These are phyloP conservation scores for Clavariopsis aquatica DNA, from an alignment of 495 filamentous ascomycete genomes.

Conservation along the genomic window DNA sequence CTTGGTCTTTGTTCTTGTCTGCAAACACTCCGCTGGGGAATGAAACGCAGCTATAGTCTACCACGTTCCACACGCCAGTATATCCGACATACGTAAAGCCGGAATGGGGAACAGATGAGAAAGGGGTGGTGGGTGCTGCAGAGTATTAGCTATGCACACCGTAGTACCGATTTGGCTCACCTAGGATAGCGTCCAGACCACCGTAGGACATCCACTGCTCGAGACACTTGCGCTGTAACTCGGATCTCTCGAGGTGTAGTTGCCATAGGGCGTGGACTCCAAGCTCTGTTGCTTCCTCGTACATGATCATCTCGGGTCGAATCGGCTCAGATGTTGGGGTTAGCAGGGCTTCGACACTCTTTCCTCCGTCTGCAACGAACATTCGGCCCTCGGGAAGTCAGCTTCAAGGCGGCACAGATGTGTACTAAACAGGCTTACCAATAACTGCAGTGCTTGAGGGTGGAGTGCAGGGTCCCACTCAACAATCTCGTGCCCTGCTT, in stretches of 20 bases:
- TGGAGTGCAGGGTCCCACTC: slow-evolving; percentile 37
- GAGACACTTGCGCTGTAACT: slow-evolving; percentile 41
- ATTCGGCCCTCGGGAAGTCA: slow-evolving; percentile 32
- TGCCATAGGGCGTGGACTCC: slow-evolving; percentile 44
- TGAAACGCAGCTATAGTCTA: slow-evolving; percentile 42
- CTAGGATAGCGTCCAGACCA: slow-evolving; percentile 43
- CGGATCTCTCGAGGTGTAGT: slow-evolving; percentile 42
- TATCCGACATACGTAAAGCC: slow-evolving; percentile 44
- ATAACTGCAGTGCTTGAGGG: slow-evolving; percentile 28
- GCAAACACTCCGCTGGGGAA: slow-evolving; percentile 41
- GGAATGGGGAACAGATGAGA: slow-evolving; percentile 37
- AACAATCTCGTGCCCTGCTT: slow-evolving; percentile 39
- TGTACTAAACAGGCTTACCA: slow-evolving; percentile 22
- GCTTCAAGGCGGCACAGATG: background rate
- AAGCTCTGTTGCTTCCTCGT: slow-evolving; percentile 38
- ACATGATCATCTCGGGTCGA: slow-evolving; percentile 40
- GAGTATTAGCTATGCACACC: background rate
- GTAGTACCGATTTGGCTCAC: slow-evolving; percentile 12
- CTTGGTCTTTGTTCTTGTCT: slow-evolving; percentile 38
- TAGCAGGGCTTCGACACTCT: slow-evolving; percentile 38
- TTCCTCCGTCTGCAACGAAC: slow-evolving; percentile 47
- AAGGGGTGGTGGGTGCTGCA: slow-evolving; percentile 43
- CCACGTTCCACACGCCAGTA: slow-evolving; percentile 44
- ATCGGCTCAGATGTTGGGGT: slow-evolving; percentile 41
- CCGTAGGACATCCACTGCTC: slow-evolving; percentile 41